Evolutionary conservation across 1,284 basidiomycete species (phyloP).

Genomic region (Leucoagaricus sp.): DNA sequence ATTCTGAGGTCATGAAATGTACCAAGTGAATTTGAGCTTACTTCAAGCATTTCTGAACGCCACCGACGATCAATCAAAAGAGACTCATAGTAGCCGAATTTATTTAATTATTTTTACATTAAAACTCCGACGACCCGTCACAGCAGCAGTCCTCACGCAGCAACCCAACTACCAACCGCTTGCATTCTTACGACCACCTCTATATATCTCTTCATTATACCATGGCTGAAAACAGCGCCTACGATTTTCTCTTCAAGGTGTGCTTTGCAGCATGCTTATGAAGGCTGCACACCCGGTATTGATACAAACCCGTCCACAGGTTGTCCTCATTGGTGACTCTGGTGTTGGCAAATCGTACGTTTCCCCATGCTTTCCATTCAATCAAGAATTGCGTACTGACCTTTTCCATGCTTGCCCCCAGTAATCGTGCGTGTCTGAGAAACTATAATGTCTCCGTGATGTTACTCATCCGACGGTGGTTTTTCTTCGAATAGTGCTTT

Average conservation of each 20-base stretch:
- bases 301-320: conserved; percentile 45
- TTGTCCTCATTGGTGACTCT: conserved; percentile 98
- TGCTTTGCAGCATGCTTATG: not conserved
- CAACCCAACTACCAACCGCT: conserved; percentile 10
- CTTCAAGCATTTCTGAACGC: too few relatives aligned
- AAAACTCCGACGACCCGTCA: conserved; percentile 22
- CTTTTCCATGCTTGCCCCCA: conserved; percentile 19
- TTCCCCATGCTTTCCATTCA: conserved; percentile 10
- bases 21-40: too few relatives aligned
- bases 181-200: conserved; percentile 18
- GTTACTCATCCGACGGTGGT: not conserved
- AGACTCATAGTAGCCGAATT: too few relatives aligned
- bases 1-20: too few relatives aligned
- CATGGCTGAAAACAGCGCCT: conserved; percentile 91
- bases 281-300: conserved; percentile 1
- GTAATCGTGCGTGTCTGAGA: conserved; percentile 38
- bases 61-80: too few relatives aligned
- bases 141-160: conserved; percentile 14
- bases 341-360: conserved; percentile 97
- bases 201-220: conserved; percentile 13
- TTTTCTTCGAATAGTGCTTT: conserved; percentile 56
- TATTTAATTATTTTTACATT: conserved; percentile 14
- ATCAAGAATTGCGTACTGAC: not conserved
- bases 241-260: conserved; percentile 97
- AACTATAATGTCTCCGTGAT: not conserved